Conservation (phyloP, 1,284 basidiomycete genomes). For the Pterulicium gracile region DNA sequence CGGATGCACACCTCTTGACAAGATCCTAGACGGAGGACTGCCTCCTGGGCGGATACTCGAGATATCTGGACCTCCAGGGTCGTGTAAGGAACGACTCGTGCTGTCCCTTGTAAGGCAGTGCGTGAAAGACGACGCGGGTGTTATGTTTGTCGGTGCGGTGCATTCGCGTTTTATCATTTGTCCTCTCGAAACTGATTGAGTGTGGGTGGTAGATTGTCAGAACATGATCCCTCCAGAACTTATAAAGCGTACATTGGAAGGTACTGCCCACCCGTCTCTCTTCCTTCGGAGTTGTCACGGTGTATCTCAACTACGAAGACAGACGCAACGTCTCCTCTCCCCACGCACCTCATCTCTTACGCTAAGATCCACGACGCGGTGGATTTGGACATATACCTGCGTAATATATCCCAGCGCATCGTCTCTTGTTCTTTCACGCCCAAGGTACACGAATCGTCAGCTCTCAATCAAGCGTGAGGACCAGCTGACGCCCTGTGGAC, state of each 20-base stretch:
- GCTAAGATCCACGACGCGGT: constrained; percentile 33
- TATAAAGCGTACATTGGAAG: constrained; percentile 29
- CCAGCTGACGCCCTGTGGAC: too few relatives aligned
- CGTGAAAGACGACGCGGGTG: constrained; percentile 31
- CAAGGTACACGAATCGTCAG: too few relatives aligned
- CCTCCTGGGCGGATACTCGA: constrained; percentile 51
- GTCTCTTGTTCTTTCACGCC: too few relatives aligned
- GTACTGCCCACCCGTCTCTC: too few relatives aligned
- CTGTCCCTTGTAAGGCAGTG: constrained; percentile 37
- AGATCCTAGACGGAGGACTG: constrained; percentile 49
- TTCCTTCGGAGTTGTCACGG: background rate
- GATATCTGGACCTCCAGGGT: constrained; percentile 64
- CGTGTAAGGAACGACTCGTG: constrained; percentile 45
- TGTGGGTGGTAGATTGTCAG: constrained; percentile 42
- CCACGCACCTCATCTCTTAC: constrained; percentile 30
- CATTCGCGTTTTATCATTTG: background rate
- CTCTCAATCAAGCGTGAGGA: too few relatives aligned
- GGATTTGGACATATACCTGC: constrained; percentile 48
- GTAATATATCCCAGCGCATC: constrained; percentile 37
- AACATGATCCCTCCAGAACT: constrained; percentile 46
- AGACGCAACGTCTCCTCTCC: constrained; percentile 19
- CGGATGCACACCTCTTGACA: constrained; percentile 39
- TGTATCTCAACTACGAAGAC: too few relatives aligned
- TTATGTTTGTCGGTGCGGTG: constrained; percentile 52
- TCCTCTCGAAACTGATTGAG: constrained; percentile 3